Conservation (phyloP, 192 early-diverging fungal species). For the Rhizophagus clarus region DNA sequence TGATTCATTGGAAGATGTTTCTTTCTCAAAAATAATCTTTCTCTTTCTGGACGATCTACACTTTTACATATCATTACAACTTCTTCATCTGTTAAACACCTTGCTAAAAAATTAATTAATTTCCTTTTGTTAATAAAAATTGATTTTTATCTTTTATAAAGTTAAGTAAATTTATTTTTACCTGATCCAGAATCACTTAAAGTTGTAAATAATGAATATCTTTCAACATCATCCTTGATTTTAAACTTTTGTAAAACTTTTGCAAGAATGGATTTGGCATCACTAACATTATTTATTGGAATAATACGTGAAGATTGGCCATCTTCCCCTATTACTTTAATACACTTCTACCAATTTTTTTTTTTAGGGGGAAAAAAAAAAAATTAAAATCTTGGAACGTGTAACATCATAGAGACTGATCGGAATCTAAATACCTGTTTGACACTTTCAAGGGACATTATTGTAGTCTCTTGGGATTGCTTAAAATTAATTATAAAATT, state of each 20-base stretch:
- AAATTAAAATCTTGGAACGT: neutral
- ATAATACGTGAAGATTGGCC: constrained; percentile 75
- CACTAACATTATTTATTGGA: constrained; percentile 69
- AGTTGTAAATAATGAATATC: constrained; percentile 74
- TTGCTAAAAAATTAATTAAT: constrained; percentile 38
- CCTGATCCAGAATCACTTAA: constrained; percentile 72
- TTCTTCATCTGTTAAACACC: constrained; percentile 75
- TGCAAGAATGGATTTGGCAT: constrained; percentile 68
- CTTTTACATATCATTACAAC: constrained; percentile 75
- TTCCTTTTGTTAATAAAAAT: neutral
- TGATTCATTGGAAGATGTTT: constrained; percentile 63
- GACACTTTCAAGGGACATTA: constrained; percentile 60
- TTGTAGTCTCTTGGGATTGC: constrained; percentile 39
- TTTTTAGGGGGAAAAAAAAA: no score
- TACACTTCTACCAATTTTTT: constrained; percentile 53
- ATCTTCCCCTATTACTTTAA: constrained; percentile 79
- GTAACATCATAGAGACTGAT: no score
- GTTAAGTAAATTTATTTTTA: constrained; percentile 8
- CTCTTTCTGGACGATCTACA: constrained; percentile 64
- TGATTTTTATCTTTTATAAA: neutral
- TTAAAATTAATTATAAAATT: no score
- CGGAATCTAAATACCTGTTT: constrained; percentile 43
- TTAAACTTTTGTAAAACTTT: constrained; percentile 83
- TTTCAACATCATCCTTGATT: constrained; percentile 69
- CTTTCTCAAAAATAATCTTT: constrained; percentile 73